Evolutionary conservation across 2,329 filamentous ascomycete genomes (phyloP).

Genomic region (Talaromyces amestolkiae): DNA sequence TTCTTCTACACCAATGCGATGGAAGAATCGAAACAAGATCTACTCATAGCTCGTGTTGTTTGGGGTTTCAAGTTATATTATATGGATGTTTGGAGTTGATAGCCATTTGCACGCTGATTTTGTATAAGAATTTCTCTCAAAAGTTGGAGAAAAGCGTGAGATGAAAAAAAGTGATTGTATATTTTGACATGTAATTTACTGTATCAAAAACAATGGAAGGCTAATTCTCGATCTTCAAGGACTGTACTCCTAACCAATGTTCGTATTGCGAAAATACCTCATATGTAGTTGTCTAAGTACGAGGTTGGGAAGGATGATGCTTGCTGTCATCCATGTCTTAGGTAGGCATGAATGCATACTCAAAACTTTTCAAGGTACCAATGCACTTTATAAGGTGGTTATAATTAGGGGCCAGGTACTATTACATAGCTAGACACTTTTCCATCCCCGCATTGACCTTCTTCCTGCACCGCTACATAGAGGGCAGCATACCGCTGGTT

Average conservation of each 20-base stretch:
- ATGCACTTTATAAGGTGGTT: neutral
- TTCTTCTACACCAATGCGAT: neutral
- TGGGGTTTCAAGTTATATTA: neutral
- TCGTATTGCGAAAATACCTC: neutral
- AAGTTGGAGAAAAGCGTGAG: neutral
- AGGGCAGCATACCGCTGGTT: conserved; percentile 4
- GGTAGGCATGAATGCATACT: neutral
- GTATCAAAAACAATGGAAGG: neutral
- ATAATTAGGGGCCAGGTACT: neutral
- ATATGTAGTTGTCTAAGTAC: neutral
- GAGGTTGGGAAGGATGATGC: neutral
- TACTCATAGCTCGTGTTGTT: neutral
- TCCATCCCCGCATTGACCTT: neutral
- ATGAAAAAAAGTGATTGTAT: neutral
- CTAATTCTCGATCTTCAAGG: neutral
- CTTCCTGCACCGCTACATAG: neutral
- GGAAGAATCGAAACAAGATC: neutral
- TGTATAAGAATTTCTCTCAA: neutral
- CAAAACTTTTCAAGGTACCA: neutral
- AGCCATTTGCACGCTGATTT: neutral
- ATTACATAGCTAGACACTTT: neutral
- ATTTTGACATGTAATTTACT: conserved; percentile 1
- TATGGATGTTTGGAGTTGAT: neutral
- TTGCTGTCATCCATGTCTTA: neutral
- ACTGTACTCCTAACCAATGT: neutral